Evolutionary conservation across 192 early-diverging fungal species (phyloP).

Genomic region (Entophlyctis luteolus): DNA sequence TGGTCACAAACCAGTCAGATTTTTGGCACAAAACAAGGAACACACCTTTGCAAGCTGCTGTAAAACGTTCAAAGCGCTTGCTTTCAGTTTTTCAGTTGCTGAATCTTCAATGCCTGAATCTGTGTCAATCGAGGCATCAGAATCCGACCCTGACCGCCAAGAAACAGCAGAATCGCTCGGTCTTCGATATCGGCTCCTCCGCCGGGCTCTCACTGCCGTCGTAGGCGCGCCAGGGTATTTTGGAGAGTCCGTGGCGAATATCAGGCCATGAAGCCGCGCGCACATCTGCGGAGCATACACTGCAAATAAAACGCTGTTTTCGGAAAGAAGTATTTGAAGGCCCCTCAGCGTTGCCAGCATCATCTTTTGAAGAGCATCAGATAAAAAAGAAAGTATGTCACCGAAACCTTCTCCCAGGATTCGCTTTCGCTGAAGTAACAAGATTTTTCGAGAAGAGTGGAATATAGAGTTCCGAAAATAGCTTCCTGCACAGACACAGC

Average conservation of each 20-base stretch:
- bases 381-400: too few species aligned
- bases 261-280: background rate
- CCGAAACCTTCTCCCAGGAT: too few species aligned
- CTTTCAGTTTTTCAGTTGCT: conserved; percentile 6
- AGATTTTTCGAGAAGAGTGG: background rate
- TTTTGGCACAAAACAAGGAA: background rate
- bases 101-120: background rate
- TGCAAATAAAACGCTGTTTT: conserved; percentile 33
- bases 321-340: conserved; percentile 32
- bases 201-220: background rate
- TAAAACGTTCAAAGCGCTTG: conserved; percentile 31
- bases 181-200: background rate
- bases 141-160: too few species aligned
- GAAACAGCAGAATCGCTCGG: too few species aligned
- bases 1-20: too few species aligned
- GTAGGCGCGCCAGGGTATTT: background rate
- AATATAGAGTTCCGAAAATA: background rate
- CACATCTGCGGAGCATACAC: background rate
- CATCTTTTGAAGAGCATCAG: conserved; percentile 17
- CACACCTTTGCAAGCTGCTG: conserved; percentile 36
- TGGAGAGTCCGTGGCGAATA: background rate
- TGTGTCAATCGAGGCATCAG: too few species aligned
- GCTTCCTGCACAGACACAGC: background rate
- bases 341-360: conserved; percentile 21
- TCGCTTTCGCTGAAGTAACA: background rate